phyloP scores from a whole-genome alignment of 129 eudicot genomes.

The Escallonia rubra region DNA sequence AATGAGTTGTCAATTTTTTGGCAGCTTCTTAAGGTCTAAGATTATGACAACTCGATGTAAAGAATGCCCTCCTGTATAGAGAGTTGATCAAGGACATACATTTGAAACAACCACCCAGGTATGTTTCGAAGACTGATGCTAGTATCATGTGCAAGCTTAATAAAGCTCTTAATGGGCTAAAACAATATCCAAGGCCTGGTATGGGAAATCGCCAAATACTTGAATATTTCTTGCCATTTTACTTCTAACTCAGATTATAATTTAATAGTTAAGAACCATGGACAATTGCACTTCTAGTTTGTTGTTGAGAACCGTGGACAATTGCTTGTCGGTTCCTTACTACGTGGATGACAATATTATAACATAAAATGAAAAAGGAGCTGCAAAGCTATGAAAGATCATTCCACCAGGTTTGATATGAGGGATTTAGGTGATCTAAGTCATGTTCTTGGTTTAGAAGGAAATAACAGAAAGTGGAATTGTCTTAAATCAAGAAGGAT shows the following conservation, averaged over 20 bases:
- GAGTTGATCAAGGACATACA: background rate
- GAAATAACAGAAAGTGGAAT: background rate
- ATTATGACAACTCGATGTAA: conserved; percentile 2
- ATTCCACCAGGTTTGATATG: background rate
- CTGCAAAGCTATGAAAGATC: background rate
- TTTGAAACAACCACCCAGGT: background rate
- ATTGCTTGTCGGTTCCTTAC: background rate
- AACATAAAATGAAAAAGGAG: background rate
- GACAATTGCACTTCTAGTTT: background rate
- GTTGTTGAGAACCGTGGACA: too few species aligned
- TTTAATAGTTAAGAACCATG: background rate
- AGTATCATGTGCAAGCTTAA: conserved; percentile 1
- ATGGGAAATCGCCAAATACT: background rate
- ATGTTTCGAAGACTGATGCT: background rate
- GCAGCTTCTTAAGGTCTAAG: background rate
- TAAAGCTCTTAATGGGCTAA: conserved; percentile 5
- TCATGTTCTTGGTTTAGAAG: background rate
- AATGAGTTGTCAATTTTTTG: background rate
- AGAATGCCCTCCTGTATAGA: background rate
- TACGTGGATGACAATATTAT: background rate
- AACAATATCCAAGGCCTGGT: conserved; percentile 6
- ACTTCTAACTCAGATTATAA: background rate
- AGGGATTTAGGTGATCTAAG: background rate
- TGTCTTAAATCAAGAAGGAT: background rate
- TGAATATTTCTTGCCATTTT: background rate